Percentiles rank a stretch among this genome's conserved stretches.
Evolutionary conservation across 2,329 filamentous ascomycete species (phyloP).

Genomic region (Scortechinia acanthostroma): DNA sequence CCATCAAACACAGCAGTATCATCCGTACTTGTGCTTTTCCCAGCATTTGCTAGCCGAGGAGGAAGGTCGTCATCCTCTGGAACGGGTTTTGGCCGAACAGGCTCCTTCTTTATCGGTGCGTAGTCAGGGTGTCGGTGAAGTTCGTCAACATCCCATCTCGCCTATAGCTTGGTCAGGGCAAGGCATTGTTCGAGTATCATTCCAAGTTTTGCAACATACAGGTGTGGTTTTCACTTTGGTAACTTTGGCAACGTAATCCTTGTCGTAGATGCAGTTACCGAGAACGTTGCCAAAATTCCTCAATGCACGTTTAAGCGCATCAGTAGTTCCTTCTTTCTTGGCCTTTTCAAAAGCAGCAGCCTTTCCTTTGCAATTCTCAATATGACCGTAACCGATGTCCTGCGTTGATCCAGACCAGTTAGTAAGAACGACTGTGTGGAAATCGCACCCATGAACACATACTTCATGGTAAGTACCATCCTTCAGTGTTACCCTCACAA

Average conservation of each 20-base stretch:
- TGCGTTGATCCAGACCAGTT: too few relatives aligned
- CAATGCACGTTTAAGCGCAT: constrained; percentile 81
- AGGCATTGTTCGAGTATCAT: background rate
- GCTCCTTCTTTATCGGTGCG: constrained; percentile 44
- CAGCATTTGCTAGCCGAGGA: background rate
- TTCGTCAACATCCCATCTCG: constrained; percentile 71
- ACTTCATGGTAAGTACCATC: constrained; percentile 83
- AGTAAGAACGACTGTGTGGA: too few relatives aligned
- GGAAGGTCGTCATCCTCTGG: constrained; percentile 1
- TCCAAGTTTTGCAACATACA: background rate
- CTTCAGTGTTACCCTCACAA: constrained; percentile 79
- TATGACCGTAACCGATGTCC: constrained; percentile 93
- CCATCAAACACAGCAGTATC: constrained; percentile 1
- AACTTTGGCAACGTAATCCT: constrained; percentile 84
- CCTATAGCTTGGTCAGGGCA: constrained; percentile 11
- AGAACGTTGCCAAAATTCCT: constrained; percentile 92
- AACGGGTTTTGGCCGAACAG: constrained; percentile 6
- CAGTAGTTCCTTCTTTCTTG: constrained; percentile 95
- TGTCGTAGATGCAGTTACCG: constrained; percentile 98
- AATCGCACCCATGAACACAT: background rate
- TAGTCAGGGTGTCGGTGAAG: constrained; percentile 78
- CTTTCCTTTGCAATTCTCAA: constrained; percentile 93
- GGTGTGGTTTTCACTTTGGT: constrained; percentile 78
- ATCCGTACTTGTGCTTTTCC: background rate
- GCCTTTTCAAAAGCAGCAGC: constrained; percentile 95